A percentile compares a stretch with the other conserved stretches of the same genome.
Evolutionary conservation across 352 stramenopile genomes (phyloP).

Genomic region (Chrysophaeum taylorii): DNA sequence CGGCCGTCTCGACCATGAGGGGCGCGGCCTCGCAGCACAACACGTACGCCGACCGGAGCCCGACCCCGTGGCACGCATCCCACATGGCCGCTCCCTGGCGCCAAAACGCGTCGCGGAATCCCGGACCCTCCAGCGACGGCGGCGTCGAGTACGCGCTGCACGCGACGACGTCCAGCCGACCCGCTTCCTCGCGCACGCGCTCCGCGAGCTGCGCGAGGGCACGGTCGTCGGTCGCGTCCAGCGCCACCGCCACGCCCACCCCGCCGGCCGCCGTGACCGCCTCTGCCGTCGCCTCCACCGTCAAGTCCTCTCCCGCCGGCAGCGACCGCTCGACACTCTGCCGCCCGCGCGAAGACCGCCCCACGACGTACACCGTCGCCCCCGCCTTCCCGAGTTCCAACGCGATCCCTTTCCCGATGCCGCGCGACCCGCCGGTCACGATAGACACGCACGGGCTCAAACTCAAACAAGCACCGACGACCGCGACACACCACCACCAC

Average conservation of each 20-base stretch:
- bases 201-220: conserved; percentile 30
- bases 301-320: conserved; percentile 20
- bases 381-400: conserved; percentile 42
- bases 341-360: conserved; percentile 17
- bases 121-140: conserved; percentile 17
- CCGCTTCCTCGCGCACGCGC: conserved; percentile 32
- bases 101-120: conserved; percentile 46
- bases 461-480: too few species aligned
- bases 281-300: conserved; percentile 35
- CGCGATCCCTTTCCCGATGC: conserved; percentile 52
- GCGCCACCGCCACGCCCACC: conserved; percentile 21
- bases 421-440: conserved; percentile 48
- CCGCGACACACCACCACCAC: too few species aligned
- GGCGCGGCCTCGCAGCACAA: conserved; percentile 36
- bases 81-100: conserved; percentile 43
- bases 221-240: conserved; percentile 32
- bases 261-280: conserved; percentile 24
- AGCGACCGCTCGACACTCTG: conserved; percentile 11
- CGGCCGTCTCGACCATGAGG: conserved; percentile 43
- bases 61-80: conserved; percentile 45
- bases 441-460: too few species aligned
- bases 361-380: conserved; percentile 40
- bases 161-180: conserved; percentile 45
- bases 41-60: conserved; percentile 42
- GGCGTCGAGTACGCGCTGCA: conserved; percentile 40